Evolutionary conservation across 208 protist species (phyloP), one percentile per base, ranked within the genome.

Genomic region (Wallacemonas sp.): DNA sequence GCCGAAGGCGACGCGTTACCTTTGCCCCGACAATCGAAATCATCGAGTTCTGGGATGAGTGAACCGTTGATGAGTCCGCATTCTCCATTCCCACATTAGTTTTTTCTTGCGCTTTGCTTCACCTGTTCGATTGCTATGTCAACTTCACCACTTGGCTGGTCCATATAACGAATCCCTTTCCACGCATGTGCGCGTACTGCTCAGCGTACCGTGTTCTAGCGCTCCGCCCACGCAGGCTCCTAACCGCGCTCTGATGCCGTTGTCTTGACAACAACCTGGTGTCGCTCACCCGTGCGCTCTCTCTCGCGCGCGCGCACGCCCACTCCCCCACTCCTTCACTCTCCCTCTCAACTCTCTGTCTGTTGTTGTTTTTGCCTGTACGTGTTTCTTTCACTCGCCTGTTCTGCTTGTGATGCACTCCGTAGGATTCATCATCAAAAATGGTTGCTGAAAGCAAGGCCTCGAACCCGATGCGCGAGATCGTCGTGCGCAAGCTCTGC

Each of bases 401-500:
- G n/a, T n/a, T 66, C 60, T 6, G 38, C 36, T 38, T 4, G 17
- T 38, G 14, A 32, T 48, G 21, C 47, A 23, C 26, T 43, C 12
- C 41, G 21, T 12, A 64, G 12, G 71, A 73, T 70, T 55, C 47
- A 60, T 72, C 44, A 48, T 54, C 58, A 60, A 86, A 72, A 60
- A 87, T 87, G 84, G 79, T 87, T 52, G 85, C 81, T 48, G 86
- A 93, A 52, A 94, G 75, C 67, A 98, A 97, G 81, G 87, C 81
- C 21, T 74, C 78, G 26, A 98, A 99, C 94, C 85, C 86, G 44
- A 99, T 99, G 98, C 87, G 94, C 65, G 86, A 98, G 71, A 98
- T 99, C 71, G 72, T 89, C 44, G 98, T 99, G 67, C 94, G 98
- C 66, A 99, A 99, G 92, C 96, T 99, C 24, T 95, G 97, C 80